Evolutionary conservation across 257 asterid genomes (phyloP).

Genomic region (Linaria vulgaris): DNA sequence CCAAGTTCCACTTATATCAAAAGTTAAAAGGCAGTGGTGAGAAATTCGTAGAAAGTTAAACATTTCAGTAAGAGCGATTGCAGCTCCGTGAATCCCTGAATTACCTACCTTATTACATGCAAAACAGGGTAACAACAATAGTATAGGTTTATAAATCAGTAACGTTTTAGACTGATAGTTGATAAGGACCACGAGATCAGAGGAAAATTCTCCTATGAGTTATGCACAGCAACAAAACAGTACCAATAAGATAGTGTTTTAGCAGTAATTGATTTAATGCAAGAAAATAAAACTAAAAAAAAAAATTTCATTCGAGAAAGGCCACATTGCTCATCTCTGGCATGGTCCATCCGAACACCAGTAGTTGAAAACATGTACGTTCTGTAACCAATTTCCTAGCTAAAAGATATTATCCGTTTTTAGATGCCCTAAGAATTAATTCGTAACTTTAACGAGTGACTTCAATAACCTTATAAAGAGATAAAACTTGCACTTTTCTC

Average conservation of each 20-base stretch:
- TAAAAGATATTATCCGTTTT: not conserved
- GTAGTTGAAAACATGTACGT: not conserved
- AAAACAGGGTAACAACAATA: not conserved
- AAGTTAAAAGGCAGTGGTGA: not conserved
- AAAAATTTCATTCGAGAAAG: not conserved
- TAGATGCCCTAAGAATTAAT: not conserved
- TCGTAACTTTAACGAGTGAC: not conserved
- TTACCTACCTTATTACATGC: not conserved
- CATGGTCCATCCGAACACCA: not conserved
- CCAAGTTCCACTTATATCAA: too few species aligned
- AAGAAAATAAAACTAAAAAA: not conserved
- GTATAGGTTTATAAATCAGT: not conserved
- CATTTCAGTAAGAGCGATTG: not conserved
- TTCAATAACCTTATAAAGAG: not conserved
- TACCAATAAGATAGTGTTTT: not conserved
- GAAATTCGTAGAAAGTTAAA: not conserved
- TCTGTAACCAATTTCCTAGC: not conserved
- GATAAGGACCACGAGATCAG: not conserved
- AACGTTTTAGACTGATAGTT: not conserved
- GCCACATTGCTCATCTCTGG: not conserved
- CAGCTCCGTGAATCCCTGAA: not conserved
- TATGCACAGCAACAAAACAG: not conserved
- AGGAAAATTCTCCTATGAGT: not conserved
- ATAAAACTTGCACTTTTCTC: not conserved
- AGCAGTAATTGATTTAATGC: not conserved